These are phyloP conservation scores for Gaertneriomyces semiglobifer DNA, from an alignment of 192 early-diverging fungal genomes.

Conservation along the genomic window DNA sequence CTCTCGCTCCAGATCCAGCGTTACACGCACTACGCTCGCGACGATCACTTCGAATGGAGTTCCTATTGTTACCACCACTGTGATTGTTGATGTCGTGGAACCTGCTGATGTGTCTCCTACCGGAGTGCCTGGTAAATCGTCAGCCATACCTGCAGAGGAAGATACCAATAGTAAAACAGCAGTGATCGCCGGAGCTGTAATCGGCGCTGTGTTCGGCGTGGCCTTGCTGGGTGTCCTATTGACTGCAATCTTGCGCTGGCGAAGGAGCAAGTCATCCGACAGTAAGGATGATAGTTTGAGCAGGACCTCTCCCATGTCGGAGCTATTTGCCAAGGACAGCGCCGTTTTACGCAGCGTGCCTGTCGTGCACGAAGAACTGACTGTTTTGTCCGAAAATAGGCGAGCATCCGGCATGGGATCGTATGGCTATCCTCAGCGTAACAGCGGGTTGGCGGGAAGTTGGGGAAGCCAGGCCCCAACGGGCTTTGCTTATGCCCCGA, in stretches of 20 bases:
- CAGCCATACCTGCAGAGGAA: background rate
- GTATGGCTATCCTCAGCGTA: background rate
- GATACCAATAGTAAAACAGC: conserved; percentile 5
- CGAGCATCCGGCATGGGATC: background rate
- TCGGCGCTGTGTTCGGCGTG: conserved; percentile 20
- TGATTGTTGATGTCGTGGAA: conserved; percentile 12
- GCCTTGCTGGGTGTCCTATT: conserved; percentile 9
- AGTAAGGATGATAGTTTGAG: conserved; percentile 8
- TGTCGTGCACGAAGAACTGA: conserved; percentile 14
- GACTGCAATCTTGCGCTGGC: conserved; percentile 16
- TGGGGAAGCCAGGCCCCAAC: background rate
- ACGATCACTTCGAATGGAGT: conserved; percentile 14
- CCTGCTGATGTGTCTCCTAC: background rate
- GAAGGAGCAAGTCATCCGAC: background rate
- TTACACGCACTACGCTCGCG: conserved; percentile 1
- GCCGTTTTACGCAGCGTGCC: conserved; percentile 3
- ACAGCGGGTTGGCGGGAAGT: background rate
- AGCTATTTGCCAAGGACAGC: conserved; percentile 12
- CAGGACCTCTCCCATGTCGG: conserved; percentile 14
- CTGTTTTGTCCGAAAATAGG: background rate
- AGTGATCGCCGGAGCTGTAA: conserved; percentile 11
- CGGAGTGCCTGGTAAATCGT: background rate
- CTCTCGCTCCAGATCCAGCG: conserved; percentile 1
- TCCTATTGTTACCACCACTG: conserved; percentile 16
- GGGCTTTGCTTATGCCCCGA: background rate